phyloP scores from a whole-genome alignment of 1,284 basidiomycete genomes.

The Prillingera fragicola region DNA sequence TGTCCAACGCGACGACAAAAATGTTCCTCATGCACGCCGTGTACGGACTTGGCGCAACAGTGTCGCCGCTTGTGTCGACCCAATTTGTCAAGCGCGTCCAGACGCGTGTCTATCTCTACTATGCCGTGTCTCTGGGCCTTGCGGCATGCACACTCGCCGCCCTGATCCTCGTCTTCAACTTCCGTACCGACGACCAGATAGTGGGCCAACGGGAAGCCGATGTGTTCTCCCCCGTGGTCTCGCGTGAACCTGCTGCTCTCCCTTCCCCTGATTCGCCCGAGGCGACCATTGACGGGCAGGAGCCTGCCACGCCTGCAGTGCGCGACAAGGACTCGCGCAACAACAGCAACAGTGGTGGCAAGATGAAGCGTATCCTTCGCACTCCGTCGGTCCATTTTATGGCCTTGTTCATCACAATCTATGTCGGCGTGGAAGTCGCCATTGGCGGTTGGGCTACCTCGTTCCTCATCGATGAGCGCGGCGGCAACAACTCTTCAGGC shows the following conservation, averaged over 20 bases:
- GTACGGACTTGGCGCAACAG: constrained; percentile 62
- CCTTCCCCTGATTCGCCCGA: neutral
- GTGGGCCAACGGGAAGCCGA: constrained; percentile 24
- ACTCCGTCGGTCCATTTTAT: constrained; percentile 32
- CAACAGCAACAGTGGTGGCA: constrained; percentile 23
- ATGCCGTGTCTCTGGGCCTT: constrained; percentile 58
- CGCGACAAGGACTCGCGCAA: neutral
- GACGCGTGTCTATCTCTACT: constrained; percentile 58
- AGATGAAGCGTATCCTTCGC: constrained; percentile 39
- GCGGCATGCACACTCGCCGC: constrained; percentile 52
- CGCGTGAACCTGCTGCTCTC: no score
- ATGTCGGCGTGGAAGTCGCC: constrained; percentile 42
- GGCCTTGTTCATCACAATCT: constrained; percentile 37
- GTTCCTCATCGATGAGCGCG: constrained; percentile 38
- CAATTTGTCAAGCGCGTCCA: constrained; percentile 55
- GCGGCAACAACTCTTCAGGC: constrained; percentile 33
- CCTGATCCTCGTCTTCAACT: constrained; percentile 54
- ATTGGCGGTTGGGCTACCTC: constrained; percentile 44
- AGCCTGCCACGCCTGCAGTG: neutral
- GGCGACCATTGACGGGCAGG: neutral
- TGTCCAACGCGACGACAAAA: constrained; percentile 47
- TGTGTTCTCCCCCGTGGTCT: neutral
- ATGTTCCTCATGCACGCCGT: constrained; percentile 62
- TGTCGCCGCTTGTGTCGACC: constrained; percentile 62
- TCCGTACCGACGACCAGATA: constrained; percentile 54